Conservation (phyloP, 257 asterid species). For the Lantana camara region DNA sequence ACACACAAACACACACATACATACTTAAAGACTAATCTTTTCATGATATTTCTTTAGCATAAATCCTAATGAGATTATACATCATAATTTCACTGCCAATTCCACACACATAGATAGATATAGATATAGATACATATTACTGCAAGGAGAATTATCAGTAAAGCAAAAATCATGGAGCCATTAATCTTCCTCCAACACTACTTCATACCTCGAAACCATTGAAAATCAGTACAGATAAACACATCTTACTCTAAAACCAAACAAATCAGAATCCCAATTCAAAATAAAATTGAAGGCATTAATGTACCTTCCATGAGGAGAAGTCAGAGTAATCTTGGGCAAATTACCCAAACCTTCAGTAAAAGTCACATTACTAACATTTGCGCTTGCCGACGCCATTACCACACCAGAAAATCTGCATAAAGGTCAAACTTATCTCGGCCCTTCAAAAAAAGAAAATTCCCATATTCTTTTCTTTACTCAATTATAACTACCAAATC, state of each 20-base stretch:
- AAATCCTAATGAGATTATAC: too few species aligned
- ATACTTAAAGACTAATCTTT: too few species aligned
- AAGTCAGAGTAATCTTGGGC: slow-evolving; percentile 75
- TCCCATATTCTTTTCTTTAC: not conserved
- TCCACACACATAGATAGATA: too few species aligned
- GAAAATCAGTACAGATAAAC: not conserved
- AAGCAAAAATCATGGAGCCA: too few species aligned
- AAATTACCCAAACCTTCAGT: slow-evolving; percentile 80
- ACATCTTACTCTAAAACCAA: not conserved
- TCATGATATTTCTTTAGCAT: too few species aligned
- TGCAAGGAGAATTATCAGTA: too few species aligned
- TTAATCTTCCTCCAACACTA: not conserved
- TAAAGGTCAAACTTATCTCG: not conserved
- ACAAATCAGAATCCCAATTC: not conserved
- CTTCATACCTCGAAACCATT: not conserved
- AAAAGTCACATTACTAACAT: slow-evolving; percentile 57
- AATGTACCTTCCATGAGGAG: slow-evolving; percentile 77
- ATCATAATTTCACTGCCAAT: too few species aligned
- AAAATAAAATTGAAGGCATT: slow-evolving; percentile 10
- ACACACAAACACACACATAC: too few species aligned
- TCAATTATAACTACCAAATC: slow-evolving; percentile 16
- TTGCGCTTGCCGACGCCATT: slow-evolving; percentile 73
- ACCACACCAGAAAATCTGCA: slow-evolving; percentile 63
- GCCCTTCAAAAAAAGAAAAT: too few species aligned
- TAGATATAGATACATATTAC: too few species aligned